phyloP scores from a whole-genome alignment of 2,329 filamentous ascomycete species.

The Plenodomus tracheiphilus region DNA sequence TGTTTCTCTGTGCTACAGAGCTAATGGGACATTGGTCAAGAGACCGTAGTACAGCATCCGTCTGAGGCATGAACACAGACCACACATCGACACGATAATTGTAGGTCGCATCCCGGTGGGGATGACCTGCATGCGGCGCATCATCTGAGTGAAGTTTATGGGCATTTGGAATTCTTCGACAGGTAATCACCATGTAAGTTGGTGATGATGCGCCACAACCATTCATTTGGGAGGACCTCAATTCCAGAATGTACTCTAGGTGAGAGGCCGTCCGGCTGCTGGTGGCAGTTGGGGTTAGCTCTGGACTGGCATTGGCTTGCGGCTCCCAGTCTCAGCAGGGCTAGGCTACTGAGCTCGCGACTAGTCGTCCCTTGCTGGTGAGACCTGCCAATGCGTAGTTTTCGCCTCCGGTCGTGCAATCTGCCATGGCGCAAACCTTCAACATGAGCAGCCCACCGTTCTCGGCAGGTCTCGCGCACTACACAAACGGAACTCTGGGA shows the following conservation, averaged over 20 bases:
- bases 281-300: background rate
- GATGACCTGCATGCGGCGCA: background rate
- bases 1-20: background rate
- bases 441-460: background rate
- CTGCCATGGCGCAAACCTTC: background rate
- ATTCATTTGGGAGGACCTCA: too few species aligned
- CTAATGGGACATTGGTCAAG: slow-evolving; percentile 4
- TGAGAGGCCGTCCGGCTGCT: too few species aligned
- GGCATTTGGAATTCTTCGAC: too few species aligned
- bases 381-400: background rate
- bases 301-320: background rate
- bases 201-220: background rate
- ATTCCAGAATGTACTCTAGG: too few species aligned
- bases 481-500: background rate
- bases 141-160: too few species aligned
- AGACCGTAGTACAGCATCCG: background rate
- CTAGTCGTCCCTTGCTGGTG: background rate
- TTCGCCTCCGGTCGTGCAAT: slow-evolving; percentile 3
- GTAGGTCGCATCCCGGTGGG: slow-evolving; percentile 3
- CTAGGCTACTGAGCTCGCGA: background rate
- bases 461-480: background rate
- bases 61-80: slow-evolving; percentile 2
- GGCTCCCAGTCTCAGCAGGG: background rate
- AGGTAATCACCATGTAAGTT: too few species aligned
- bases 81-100: slow-evolving; percentile 1